A percentile compares a stretch with the other conserved stretches of the same genome.
phyloP scores from a whole-genome alignment of 495 filamentous ascomycete species.

The Jackrogersella multiformis region DNA sequence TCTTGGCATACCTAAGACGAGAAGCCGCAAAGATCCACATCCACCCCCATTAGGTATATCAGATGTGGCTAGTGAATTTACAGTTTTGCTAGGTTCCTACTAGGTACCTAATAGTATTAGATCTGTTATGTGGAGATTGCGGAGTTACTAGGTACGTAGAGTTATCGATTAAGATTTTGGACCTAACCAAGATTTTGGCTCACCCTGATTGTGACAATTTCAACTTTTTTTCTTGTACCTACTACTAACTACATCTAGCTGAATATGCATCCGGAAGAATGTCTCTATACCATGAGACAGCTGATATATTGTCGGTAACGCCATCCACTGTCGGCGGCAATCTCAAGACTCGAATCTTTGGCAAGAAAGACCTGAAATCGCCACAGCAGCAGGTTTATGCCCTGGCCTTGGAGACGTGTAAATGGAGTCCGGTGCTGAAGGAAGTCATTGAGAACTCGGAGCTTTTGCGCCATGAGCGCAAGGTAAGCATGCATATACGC shows the following conservation, averaged over 20 bases:
- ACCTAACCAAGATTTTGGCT: conserved; percentile 6
- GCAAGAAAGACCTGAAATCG: conserved; percentile 73
- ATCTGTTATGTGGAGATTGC: neutral
- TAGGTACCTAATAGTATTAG: neutral
- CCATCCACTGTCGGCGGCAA: conserved; percentile 68
- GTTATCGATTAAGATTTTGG: conserved; percentile 1
- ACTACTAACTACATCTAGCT: conserved; percentile 25
- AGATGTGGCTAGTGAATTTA: neutral
- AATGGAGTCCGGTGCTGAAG: conserved; percentile 87
- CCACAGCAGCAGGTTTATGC: conserved; percentile 86
- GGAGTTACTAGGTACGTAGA: neutral
- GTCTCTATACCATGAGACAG: conserved; percentile 96
- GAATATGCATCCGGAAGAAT: conserved; percentile 56
- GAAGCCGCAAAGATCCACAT: too few species aligned
- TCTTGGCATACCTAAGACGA: neutral
- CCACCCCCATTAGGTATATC: neutral
- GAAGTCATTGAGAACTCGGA: conserved; percentile 83
- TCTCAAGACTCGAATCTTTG: conserved; percentile 84
- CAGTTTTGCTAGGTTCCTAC: neutral
- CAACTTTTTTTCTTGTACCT: neutral
- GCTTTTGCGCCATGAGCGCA: conserved; percentile 77
- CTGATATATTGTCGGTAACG: conserved; percentile 70
- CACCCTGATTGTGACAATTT: neutral
- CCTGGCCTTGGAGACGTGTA: conserved; percentile 80
- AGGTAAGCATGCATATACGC: conserved; percentile 63